Evolutionary conservation across 2,329 filamentous ascomycete species (phyloP), one percentile per base, ranked within the genome.

Genomic region (Apiospora phragmitis): DNA sequence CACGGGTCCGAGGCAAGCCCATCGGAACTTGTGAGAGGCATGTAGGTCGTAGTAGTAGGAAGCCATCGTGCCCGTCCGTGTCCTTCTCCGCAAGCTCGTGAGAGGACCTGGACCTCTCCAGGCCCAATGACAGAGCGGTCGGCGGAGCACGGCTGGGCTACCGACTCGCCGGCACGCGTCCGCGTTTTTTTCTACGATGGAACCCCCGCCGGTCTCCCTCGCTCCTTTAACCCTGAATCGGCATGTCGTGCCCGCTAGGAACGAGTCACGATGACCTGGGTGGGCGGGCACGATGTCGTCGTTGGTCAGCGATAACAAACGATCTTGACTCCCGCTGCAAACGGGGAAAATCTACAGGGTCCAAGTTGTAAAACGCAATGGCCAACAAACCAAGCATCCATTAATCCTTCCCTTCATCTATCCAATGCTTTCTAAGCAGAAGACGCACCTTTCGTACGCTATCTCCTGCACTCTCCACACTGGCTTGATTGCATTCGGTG

Each of bases 81-180:
- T 62, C 55, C 55, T 62, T 62, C 55, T 38, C 55, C 55, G 55
- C 55, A 62, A 62, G 55, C 55, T 62, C 55, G 55, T 62, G 55
- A 38, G 55, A 62, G 32, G 55, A 62, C 18, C 51, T 35, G 32
- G 55, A 35, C 55, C 55, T 62, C 18, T 38, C 7, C 32, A n/a
- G 32, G 21, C 32, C 55, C 55, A 62, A 62, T 62, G 32, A 62
- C 55, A 62, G 32, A 16, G 32, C 21, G 55, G 32, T 21, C 55
- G 55, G 55, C 55, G 55, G 55, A 62, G 55, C 55, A 62, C 55
- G 55, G 55, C 55, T 38, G 32, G 55, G 55, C 55, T 62, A 62
- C 55, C 55, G 55, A 62, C 55, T 62, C 55, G 55, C 55, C 55
- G 55, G 55, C 32, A 62, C 55, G 55, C 55, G 55, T 62, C 55